Base-by-base conservation (phyloP, 2,329 filamentous ascomycete species). In the Spiromastix sp. region DNA sequence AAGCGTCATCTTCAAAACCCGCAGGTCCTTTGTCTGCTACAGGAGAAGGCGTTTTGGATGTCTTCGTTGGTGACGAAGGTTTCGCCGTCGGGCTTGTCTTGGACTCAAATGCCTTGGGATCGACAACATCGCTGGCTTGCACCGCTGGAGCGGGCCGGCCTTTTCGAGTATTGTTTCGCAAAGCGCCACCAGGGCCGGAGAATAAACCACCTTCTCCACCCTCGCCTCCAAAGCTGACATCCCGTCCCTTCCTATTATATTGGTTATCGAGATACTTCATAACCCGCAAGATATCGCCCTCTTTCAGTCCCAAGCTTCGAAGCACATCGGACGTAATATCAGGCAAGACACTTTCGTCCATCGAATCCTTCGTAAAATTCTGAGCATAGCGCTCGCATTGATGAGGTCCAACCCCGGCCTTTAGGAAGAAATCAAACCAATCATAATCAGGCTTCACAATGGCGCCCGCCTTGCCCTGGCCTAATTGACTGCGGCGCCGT, bases 381-480 rank as follows among this genome's bases (percentile, higher is more conserved):
- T 86, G 83, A 2, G 87, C 80, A 54, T 98, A 98, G 36, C 91
- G 76, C 61, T 96, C 89, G 59, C 91, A 98, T 30, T 94, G 79
- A 39, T 93, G 85, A 32, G 89, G 84, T 29, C 86, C 81, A 48
- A 96, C 85, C 30, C 93, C 89, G 56, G 86, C 93, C 43, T 79
- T 78, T 26, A 98, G 66, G 69, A 98, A 98, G 65, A 98, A 96
- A 55, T 95, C 86, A 52, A 98, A 98, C 91, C 91, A 98, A 57
- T 98, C 91, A 56, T 96, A 93, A 31, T 91, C 80, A 1, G 81
- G 70, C 36, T 51, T 50, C 25, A 54, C 44, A 17, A 47, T 50
- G 19, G 50, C 55, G 34, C 63, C 63, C 17, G 61, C 50, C 27
- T 56, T 51, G 3, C 60, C 67, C 13, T 22, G 36, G 11, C 15